Conservation (phyloP, 2,329 filamentous ascomycete species). For the Dothidotthia symphoricarpi region DNA sequence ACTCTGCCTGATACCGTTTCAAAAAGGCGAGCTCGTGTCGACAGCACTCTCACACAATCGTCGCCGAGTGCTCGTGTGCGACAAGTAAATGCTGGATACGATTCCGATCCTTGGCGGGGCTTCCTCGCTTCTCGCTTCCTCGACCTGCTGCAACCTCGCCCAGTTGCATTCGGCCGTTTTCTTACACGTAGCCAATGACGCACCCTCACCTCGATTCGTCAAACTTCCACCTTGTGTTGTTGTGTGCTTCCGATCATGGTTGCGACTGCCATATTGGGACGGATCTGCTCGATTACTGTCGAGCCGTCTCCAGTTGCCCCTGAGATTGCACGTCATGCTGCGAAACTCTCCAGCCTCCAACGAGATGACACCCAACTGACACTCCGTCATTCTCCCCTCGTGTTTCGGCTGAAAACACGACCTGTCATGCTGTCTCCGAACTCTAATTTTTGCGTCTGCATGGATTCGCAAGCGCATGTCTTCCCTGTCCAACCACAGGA, state of each 20-base stretch:
- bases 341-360: conserved; percentile 6
- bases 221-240: not conserved
- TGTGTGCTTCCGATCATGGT: conserved; percentile 3
- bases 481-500: conserved; percentile 6
- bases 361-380: conserved; percentile 4
- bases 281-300: conserved; percentile 4
- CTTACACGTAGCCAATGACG: conserved; percentile 9
- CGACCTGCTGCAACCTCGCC: conserved; percentile 11
- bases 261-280: conserved; percentile 5
- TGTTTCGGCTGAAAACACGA: conserved; percentile 15
- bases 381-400: conserved; percentile 4
- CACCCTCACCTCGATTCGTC: conserved; percentile 3
- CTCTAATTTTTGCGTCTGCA: conserved; percentile 16
- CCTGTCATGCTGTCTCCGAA: conserved; percentile 19
- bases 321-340: conserved; percentile 1
- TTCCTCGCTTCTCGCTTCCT: conserved; percentile 7
- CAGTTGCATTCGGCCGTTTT: conserved; percentile 6
- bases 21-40: conserved; percentile 2
- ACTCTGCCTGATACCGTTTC: too few species aligned
- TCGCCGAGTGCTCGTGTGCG: conserved; percentile 4
- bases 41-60: too few species aligned
- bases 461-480: conserved; percentile 6
- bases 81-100: conserved; percentile 1
- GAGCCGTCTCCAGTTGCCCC: conserved; percentile 2
- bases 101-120: conserved; percentile 2